Base-by-base conservation (phyloP, 169 alveolate genomes). In the Eimeria necatrix region DNA sequence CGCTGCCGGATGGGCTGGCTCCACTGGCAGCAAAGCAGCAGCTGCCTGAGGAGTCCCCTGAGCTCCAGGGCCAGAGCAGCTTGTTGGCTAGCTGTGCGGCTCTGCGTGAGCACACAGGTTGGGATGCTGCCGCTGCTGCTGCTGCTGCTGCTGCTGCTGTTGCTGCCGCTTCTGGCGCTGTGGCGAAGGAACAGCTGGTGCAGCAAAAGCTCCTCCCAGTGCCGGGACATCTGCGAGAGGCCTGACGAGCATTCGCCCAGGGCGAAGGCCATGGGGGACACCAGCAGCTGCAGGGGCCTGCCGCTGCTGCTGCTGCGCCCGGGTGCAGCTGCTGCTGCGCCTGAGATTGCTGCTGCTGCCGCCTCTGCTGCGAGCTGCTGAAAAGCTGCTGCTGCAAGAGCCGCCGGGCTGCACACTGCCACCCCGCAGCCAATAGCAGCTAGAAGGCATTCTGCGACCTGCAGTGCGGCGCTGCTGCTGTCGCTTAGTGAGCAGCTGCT, bases 401-500 rank as follows among this genome's bases (percentile, higher is more conserved):
- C 64, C 4, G 61, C 83, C 52, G 87, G 91, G 14, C 59, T 81
- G 81, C 95, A 91, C 46, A 91, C 84, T 2, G 95, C 86, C 49
- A 91, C 87, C 14, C 91, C 86, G 78, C 86, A 74, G 52, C 95
- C 95, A 9, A 61, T 83, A 10, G 91, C 80, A 26, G 91, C 91
- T 24, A 64, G 83, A 84, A 60, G 87, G 85, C 32, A 2, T 68
- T 85, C 92, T 59, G 80, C 92, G 41, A 85, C 78, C 46, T 41
- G 76, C 46, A 71, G 59, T 9, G 92, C 92, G 41, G 60, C 51
- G 92, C 48, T 59, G 92, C 61, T 85, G 53, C 51, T 48, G 52
- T 26, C 78, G 14, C 46, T 24, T 16, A 7, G 20, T 64, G 52
- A 16, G 90, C 56, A n/a, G 73, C 78, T 83, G 78, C 92, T 60